A percentile compares a stretch with the other conserved stretches of the same genome.
Conservation (phyloP, 2,329 filamentous ascomycete genomes). For the Diplodia intermedia region DNA sequence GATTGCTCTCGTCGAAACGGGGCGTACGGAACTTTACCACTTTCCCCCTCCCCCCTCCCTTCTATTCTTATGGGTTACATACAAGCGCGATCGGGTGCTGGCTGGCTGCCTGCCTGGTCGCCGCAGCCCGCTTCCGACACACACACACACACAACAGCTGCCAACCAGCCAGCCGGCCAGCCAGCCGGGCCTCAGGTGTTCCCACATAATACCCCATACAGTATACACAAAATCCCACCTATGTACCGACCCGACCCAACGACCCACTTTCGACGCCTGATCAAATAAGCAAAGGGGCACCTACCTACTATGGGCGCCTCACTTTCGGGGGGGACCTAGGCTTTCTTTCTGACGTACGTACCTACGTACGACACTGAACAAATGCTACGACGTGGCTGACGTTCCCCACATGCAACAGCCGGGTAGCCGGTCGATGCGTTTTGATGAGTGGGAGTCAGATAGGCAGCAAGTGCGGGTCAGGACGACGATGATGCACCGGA, state of each 20-base stretch:
- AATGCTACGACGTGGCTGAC: no score
- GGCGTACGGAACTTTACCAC: not conserved
- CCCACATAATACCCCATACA: not conserved
- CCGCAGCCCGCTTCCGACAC: not conserved
- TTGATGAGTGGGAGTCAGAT: not conserved
- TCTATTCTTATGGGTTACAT: not conserved
- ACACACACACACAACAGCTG: not conserved
- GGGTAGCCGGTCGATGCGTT: no score
- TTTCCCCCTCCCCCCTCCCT: not conserved
- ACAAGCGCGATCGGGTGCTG: not conserved
- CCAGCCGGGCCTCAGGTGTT: no score
- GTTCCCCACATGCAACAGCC: not conserved
- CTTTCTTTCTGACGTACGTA: no score
- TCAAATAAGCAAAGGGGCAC: not conserved
- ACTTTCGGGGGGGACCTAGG: no score
- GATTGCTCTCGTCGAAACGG: not conserved
- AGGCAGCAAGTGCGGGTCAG: not conserved
- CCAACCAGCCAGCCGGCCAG: no score
- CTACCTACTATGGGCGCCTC: not conserved
- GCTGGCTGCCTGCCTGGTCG: not conserved
- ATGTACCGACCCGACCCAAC: not conserved
- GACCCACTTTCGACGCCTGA: not conserved
- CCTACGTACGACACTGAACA: no score
- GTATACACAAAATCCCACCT: not conserved
- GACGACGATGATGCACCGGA: not conserved